Evolutionary conservation across 352 stramenopile species (phyloP), one percentile per base, ranked within the genome.

Genomic region (Globisporangium middletonii): DNA sequence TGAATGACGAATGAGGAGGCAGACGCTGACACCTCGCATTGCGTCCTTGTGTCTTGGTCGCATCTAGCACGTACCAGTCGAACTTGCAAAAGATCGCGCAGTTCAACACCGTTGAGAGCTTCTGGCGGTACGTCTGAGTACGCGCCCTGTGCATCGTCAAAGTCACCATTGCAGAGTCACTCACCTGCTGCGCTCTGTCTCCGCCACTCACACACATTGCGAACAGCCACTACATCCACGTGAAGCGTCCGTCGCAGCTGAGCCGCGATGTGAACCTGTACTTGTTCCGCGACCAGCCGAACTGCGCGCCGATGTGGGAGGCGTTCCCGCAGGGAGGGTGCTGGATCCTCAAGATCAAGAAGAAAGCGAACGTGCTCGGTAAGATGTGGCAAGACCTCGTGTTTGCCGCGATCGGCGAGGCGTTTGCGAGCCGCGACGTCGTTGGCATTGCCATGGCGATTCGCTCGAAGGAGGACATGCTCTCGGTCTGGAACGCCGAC

Each of bases 301-400:
- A 93, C 64, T 93, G 86, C 62, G 78, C 84, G 26, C 88, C 87
- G 3, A 96, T 96, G 86, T 97, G 88, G 87, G 87, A 97, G 67
- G 84, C 81, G 16, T 97, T 96, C 74, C 91, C 91, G 18, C 87
- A 97, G 64, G 91, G 91, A 55, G 91, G 91, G 50, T 97, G 91
- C 79, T 97, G 91, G 91, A 97, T 97, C 70, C 76, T 97, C 62
- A 96, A 96, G 74, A 96, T 97, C 69, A 96, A 97, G 72, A 97
- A 97, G 77, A 95, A 94, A 71, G 83, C 83, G 64, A 95, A 94
- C 55, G 89, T 97, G 57, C 75, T 97, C 12, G 88, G 91, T 50
- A 97, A 97, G 72, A 96, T 97, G 86, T 97, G 91, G 91, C 90
- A 97, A 70, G 91, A 97, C 67, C 76, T 97, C 46, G 88, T 94